phyloP scores from a whole-genome alignment of 305 asterid genomes.

The Solanum hybrid region DNA sequence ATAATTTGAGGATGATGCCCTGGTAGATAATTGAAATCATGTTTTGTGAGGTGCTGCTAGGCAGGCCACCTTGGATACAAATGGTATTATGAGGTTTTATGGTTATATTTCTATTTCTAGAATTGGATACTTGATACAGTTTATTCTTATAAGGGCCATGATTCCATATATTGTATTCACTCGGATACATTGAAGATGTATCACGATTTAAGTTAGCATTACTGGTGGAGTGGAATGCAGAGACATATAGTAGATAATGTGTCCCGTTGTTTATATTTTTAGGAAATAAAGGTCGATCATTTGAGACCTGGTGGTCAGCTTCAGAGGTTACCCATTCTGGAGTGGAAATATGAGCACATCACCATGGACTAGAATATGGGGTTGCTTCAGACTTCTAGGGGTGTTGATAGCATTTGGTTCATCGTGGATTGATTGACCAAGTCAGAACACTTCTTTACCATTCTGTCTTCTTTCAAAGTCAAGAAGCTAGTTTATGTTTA shows the following conservation, averaged over 20 bases:
- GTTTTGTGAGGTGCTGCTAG: neutral
- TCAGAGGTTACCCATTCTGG: neutral
- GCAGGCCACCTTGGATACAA: neutral
- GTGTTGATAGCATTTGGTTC: neutral
- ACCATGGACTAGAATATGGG: neutral
- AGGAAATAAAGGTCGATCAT: neutral
- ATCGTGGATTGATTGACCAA: no score
- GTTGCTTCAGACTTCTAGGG: neutral
- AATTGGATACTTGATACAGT: neutral
- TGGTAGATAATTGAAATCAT: neutral
- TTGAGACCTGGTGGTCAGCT: neutral
- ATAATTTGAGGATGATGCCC: neutral
- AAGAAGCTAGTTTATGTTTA: neutral
- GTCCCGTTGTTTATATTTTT: neutral
- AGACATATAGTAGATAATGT: no score
- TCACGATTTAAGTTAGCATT: neutral
- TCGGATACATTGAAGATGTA: neutral
- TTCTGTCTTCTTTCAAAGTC: neutral
- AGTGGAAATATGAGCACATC: neutral
- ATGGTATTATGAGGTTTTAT: neutral
- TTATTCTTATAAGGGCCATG: neutral
- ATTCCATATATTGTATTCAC: neutral
- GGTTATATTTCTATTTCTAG: neutral
- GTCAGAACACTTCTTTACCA: neutral
- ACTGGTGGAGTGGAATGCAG: neutral